Evolutionary conservation across 1,284 basidiomycete genomes (phyloP).

Genomic region (Boletus sp.): DNA sequence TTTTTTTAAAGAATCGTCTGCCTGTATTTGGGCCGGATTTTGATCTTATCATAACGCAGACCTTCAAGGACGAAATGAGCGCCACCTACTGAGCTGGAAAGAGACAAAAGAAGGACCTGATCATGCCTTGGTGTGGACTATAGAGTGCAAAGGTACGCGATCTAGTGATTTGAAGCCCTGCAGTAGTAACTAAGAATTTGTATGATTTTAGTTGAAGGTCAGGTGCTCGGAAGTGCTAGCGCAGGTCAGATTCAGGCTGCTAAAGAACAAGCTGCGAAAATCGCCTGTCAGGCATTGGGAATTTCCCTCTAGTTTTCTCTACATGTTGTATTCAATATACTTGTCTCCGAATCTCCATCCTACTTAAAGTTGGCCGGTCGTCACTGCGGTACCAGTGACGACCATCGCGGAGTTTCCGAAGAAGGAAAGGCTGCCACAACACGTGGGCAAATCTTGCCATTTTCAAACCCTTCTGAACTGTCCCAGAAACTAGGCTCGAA

Average conservation of each 20-base stretch:
- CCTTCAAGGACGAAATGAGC: slow-evolving; percentile 42
- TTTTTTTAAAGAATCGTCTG: too few relatives aligned
- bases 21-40: neutral
- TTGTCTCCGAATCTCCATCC: neutral
- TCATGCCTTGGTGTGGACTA: slow-evolving; percentile 50
- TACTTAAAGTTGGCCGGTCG: neutral
- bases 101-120: slow-evolving; percentile 46
- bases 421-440: slow-evolving; percentile 16
- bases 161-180: neutral
- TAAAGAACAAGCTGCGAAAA: slow-evolving; percentile 57
- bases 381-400: too few relatives aligned
- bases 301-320: slow-evolving; percentile 19
- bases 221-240: slow-evolving; percentile 48
- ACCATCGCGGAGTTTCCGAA: slow-evolving; percentile 42
- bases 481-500: neutral
- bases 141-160: slow-evolving; percentile 56
- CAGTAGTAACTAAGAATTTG: slow-evolving; percentile 4
- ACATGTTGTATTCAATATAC: neutral
- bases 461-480: too few relatives aligned
- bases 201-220: slow-evolving; percentile 48
- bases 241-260: slow-evolving; percentile 44
- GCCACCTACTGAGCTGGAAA: slow-evolving; percentile 44
- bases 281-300: slow-evolving; percentile 44
- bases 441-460: slow-evolving; percentile 16
- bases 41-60: slow-evolving; percentile 37